Evolutionary conservation across 2,329 filamentous ascomycete species (phyloP).

Genomic region (Cytospora piceae): DNA sequence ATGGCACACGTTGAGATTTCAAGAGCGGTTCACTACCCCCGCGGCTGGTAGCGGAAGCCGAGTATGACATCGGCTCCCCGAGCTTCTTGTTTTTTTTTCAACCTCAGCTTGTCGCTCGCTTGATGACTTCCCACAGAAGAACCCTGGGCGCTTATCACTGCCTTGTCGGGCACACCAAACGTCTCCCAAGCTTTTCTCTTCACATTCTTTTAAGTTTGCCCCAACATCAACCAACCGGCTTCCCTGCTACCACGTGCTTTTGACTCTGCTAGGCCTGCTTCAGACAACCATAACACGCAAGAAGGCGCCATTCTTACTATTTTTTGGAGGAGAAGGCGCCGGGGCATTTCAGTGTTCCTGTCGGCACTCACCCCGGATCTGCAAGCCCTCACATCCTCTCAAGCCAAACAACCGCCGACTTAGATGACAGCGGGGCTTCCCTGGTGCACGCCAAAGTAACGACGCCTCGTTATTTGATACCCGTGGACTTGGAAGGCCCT

Average conservation of each 20-base stretch:
- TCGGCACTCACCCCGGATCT: slow-evolving; percentile 10
- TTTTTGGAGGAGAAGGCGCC: neutral
- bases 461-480: neutral
- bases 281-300: neutral
- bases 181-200: neutral
- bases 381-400: neutral
- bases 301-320: neutral
- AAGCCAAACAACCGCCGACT: neutral
- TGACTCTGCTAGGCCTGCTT: slow-evolving; percentile 1
- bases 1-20: slow-evolving; percentile 9
- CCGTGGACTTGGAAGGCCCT: neutral
- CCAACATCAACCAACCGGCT: slow-evolving; percentile 8
- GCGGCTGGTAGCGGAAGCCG: neutral
- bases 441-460: slow-evolving; percentile 5
- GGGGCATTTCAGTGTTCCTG: neutral
- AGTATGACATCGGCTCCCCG: slow-evolving; percentile 4
- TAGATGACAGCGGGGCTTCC: neutral
- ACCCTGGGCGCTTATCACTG: neutral
- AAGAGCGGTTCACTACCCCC: neutral
- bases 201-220: neutral
- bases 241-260: slow-evolving; percentile 23
- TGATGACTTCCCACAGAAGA: neutral
- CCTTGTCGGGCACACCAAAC: neutral
- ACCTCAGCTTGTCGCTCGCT: neutral
- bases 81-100: neutral